A percentile compares a stretch with the other conserved stretches of the same genome.
phyloP scores from a whole-genome alignment of 1,139 yeast genomes.

The Yamadazyma pseudoaaseri region DNA sequence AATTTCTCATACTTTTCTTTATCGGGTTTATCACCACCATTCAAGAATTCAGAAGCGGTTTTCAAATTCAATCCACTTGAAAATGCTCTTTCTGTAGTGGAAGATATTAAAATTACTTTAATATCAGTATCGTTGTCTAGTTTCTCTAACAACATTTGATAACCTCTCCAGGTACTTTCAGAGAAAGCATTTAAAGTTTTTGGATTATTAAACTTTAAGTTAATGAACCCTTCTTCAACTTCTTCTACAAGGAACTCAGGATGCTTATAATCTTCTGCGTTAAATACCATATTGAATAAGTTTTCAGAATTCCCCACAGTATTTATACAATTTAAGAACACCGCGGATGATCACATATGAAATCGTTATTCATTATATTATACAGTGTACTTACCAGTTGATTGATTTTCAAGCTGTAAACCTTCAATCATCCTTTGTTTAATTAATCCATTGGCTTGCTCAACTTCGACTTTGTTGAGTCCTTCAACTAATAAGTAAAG shows the following conservation, averaged over 20 bases:
- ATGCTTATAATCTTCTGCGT: constrained; percentile 31
- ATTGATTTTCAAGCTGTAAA: constrained; percentile 44
- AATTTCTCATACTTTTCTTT: constrained; percentile 24
- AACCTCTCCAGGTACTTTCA: constrained; percentile 55
- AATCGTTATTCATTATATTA: too few relatives aligned
- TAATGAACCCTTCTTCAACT: constrained; percentile 50
- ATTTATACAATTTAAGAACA: neutral
- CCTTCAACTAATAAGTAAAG: constrained; percentile 81
- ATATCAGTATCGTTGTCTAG: constrained; percentile 49
- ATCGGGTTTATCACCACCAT: constrained; percentile 10
- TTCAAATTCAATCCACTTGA: constrained; percentile 67
- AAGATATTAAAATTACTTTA: constrained; percentile 53
- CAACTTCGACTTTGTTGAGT: constrained; percentile 59
- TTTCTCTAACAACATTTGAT: constrained; percentile 44
- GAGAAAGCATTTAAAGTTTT: constrained; percentile 59
- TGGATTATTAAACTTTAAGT: constrained; percentile 66
- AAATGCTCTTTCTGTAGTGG: constrained; percentile 57
- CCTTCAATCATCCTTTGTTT: constrained; percentile 64
- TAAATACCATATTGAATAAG: constrained; percentile 17
- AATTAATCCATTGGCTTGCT: constrained; percentile 63
- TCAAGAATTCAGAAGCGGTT: constrained; percentile 24
- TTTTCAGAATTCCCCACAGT: constrained; percentile 5
- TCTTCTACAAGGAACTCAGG: constrained; percentile 40
- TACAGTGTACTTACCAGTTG: constrained; percentile 42
- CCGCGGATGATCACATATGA: too few relatives aligned